Base-by-base conservation (phyloP, 345 rosid genomes). In the Rhizophora mangle region DNA sequence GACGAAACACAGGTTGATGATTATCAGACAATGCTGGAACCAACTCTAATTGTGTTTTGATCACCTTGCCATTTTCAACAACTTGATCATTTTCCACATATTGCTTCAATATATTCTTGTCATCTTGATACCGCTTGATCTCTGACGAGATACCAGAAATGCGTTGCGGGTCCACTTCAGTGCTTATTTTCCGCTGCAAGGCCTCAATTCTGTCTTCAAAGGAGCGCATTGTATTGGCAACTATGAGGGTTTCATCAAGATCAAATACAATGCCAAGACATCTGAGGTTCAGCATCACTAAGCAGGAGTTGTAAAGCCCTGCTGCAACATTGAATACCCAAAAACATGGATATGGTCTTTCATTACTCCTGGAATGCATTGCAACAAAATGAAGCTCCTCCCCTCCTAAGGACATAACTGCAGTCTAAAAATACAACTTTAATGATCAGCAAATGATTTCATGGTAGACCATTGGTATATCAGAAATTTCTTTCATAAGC, bases 241-340 rank as follows among this genome's bases (percentile, higher is more conserved):
- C 99, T 49, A 96, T 79, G 18, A 96, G 90, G 39, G 99, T 96
- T 79, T 96, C 99, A 78, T 92, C 99, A 11, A 96, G 90, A 82
- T 96, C 98, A 87, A 96, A 96, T 60, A 96, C 99, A 71, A 96
- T 96, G 69, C 96, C 97, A 63, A 96, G 86, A 73, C 99, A 96
- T 79, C 98, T 89, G 72, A 90, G 85, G 71, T 96, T 90, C 78
- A 96, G 72, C 99, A 96, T 89, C 77, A 78, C 82, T 65, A 92
- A 92, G 83, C 96, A 89, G 24, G 96, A 85, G 68, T 82, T 69
- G 61, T 96, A 96, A 18, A 85, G 89, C 65, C 97, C 98, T 55
- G 84, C 76, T 53, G 85, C 81, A 67, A 87, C 91, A 69, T 55
- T 75, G 79, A 95, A 95, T 51, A 85, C 96, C 99, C 97, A 95